Base-by-base conservation (phyloP, 345 rosid species). In the Arabis hirsuta region DNA sequence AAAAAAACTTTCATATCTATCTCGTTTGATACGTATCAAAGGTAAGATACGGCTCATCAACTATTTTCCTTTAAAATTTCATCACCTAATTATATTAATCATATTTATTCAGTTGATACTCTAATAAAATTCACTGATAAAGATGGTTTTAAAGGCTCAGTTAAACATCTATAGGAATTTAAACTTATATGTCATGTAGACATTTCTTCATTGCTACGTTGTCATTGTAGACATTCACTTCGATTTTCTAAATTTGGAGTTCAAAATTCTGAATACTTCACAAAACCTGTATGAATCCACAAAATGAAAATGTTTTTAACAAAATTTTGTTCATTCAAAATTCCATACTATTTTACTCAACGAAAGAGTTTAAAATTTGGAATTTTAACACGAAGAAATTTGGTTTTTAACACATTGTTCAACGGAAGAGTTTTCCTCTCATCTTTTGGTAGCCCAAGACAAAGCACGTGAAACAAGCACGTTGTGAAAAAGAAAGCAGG, bases 381-480 rank as follows among this genome's bases (percentile, higher is more conserved):
- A 3, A 29, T 29, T 29, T 32, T 32, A 32, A 34, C 38, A 34
- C 38, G 2, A 34, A 34, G 9, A 34, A 34, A 9, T 34, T 34
- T 6, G 0, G 7, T 29, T 29, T 5, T 6, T 5, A 34, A 6
- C 6, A 34, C 9, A 19, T 4, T n/a, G 51, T 36, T 68, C 45
- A 9, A 13, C 27, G 26, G 44, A 67, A 44, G 44, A 75, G 51
- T 14, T 53, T 38, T 20, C 19, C 44, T 74, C 63, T 68, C 50
- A 36, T 61, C 12, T 45, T 46, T 55, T 53, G 63, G 16, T 16
- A 75, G 44, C 19, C 36, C 53, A 29, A 62, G 71, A 76, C 74
- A 69, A n/a, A 13, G 70, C 79, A 69, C 75, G 79, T 76, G 79
- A 76, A 45, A 39, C 45, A 55, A 76, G 59, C 79, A 76, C 65